phyloP scores from a whole-genome alignment of 2,329 filamentous ascomycete genomes.

The Zelopaecilomyces penicillatus region DNA sequence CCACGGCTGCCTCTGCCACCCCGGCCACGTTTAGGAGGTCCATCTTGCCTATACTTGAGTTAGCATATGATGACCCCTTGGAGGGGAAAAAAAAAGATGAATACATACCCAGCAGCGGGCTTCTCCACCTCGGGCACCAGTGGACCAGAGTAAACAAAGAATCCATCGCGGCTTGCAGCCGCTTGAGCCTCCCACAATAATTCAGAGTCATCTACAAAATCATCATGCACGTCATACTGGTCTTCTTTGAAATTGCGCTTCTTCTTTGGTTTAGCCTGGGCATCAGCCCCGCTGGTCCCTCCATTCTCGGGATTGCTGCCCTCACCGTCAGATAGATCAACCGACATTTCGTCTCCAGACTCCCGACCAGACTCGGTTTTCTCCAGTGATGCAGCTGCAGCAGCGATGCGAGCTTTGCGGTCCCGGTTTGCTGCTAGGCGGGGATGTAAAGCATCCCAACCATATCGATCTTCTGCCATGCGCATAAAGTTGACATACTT shows the following conservation, averaged over 20 bases:
- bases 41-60: constrained; percentile 53
- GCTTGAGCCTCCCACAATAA: constrained; percentile 92
- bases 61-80: constrained; percentile 17
- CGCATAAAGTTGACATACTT: constrained; percentile 94
- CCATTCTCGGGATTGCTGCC: constrained; percentile 86
- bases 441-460: constrained; percentile 88
- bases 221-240: constrained; percentile 75
- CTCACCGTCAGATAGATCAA: constrained; percentile 65
- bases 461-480: constrained; percentile 86
- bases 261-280: constrained; percentile 60
- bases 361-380: constrained; percentile 60
- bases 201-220: constrained; percentile 89
- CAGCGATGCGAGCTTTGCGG: constrained; percentile 78
- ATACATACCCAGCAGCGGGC: constrained; percentile 43
- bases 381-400: constrained; percentile 78
- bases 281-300: constrained; percentile 50
- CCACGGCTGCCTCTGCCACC: constrained; percentile 43
- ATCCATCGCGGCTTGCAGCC: constrained; percentile 88
- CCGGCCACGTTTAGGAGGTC: constrained; percentile 60
- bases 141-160: constrained; percentile 95
- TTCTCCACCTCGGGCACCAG: constrained; percentile 83
- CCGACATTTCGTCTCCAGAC: constrained; percentile 75
- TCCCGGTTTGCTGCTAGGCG: constrained; percentile 82
- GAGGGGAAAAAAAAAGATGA: not conserved
- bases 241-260: constrained; percentile 75